Evolutionary conservation across 2,329 filamentous ascomycete genomes (phyloP), one percentile per base, ranked within the genome.

Genomic region (Gaeumannomyces tritici): DNA sequence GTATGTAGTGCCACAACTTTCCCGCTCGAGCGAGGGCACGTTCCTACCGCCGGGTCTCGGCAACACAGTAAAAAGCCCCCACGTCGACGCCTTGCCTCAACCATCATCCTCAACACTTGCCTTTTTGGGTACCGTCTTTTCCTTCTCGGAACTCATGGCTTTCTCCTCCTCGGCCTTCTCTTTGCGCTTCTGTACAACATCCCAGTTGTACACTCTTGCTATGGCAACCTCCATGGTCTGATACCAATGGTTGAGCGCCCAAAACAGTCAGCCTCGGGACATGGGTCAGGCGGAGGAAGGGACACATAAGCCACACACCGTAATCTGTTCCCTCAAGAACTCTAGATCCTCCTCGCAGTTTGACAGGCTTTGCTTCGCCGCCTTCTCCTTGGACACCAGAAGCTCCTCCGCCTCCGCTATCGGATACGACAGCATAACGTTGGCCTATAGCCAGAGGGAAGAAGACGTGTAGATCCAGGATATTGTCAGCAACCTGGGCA

Each of bases 141-240:
- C 33, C 55, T 63, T 51, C 29, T 63, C 11, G 26, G 78, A 77
- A 57, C 70, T 71, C 59, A 75, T 75, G 64, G 72, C 73, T 63
- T 76, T 75, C 61, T 79, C 86, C 65, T 86, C 83, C 54, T 89
- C 87, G 4, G 77, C 80, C 74, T 92, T 95, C 65, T 96, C 92
- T 80, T 96, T 97, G 69, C 95, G 83, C 77, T 96, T 91, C 79
- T 96, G 90, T 56, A 93, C 91, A 5, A 99, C 92, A 71, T 99
- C 95, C 93, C 95, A 98, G 76, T 99, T 99, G 76, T 99, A 98
- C n/a, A 99, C 93, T 66, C 95, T 84, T 27, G 95, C 95, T 55
- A 93, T 92, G 4, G 95, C 95, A 42, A 99, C 95, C 76, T 99
- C 95, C 80, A 99, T 88, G 0, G 93, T 97, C 91, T 96, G 67